Percentiles rank a stretch among this genome's conserved stretches.
These are phyloP conservation scores for Cadophora luteo-olivacea DNA, from an alignment of 2,329 filamentous ascomycete genomes.

Conservation along the genomic window DNA sequence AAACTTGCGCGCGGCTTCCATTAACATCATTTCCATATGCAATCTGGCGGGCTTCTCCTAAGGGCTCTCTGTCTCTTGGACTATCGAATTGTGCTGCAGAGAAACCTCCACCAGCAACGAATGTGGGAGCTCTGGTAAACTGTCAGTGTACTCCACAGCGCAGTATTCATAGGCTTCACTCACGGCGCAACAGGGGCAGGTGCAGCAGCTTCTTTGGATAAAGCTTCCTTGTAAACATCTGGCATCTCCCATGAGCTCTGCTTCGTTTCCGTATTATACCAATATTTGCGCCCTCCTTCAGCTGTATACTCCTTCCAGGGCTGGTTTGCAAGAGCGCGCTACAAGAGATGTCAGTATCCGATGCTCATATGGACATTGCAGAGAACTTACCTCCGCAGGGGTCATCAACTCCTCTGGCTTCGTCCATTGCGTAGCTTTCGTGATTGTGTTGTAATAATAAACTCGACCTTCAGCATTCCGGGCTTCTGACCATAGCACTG, in stretches of 20 bases:
- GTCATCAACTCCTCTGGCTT: slow-evolving; percentile 92
- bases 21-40: slow-evolving; percentile 61
- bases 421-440: slow-evolving; percentile 90
- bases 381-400: slow-evolving; percentile 70
- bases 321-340: slow-evolving; percentile 82
- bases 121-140: slow-evolving; percentile 45
- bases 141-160: slow-evolving; percentile 7
- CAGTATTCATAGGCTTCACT: slow-evolving; percentile 37
- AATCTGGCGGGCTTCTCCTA: slow-evolving; percentile 64
- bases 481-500: slow-evolving; percentile 78
- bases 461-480: slow-evolving; percentile 80
- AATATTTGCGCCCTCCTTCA: slow-evolving; percentile 89
- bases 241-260: slow-evolving; percentile 96
- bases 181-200: slow-evolving; percentile 54
- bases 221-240: slow-evolving; percentile 76
- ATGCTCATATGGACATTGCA: slow-evolving; percentile 31
- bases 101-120: slow-evolving; percentile 51
- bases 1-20: slow-evolving; percentile 57
- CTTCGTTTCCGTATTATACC: slow-evolving; percentile 91
- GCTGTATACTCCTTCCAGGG: slow-evolving; percentile 94
- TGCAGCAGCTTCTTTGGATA: slow-evolving; percentile 61
- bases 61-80: slow-evolving; percentile 47
- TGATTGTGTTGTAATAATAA: slow-evolving; percentile 90
- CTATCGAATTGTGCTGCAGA: slow-evolving; percentile 42
- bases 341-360: slow-evolving; percentile 26